A percentile compares a stretch with the other conserved stretches of the same genome.
Conservation (phyloP, 352 stramenopile genomes). For the Phytophthora chlamydospora region DNA sequence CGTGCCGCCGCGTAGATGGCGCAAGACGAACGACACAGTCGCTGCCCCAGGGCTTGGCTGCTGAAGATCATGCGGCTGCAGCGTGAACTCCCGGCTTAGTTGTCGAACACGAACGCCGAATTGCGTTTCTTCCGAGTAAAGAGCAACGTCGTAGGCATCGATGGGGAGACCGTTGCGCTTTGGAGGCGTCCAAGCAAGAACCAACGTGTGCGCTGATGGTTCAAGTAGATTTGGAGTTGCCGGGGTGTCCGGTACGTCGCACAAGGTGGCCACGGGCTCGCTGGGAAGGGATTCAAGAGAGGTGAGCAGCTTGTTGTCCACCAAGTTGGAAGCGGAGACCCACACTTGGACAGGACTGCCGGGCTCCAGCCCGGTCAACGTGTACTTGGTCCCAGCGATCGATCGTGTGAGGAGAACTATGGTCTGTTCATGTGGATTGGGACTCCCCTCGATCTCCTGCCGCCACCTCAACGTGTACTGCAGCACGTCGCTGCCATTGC, state of each 20-base stretch:
- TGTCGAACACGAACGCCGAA: constrained; percentile 59
- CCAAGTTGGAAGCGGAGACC: constrained; percentile 66
- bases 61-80: constrained; percentile 32
- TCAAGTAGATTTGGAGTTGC: constrained; percentile 30
- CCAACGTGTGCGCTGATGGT: constrained; percentile 47
- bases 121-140: constrained; percentile 63
- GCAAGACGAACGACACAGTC: constrained; percentile 23
- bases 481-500: constrained; percentile 73
- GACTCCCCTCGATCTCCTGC: constrained; percentile 29
- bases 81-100: constrained; percentile 44
- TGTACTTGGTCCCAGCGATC: constrained; percentile 58
- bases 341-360: constrained; percentile 48
- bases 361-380: constrained; percentile 41
- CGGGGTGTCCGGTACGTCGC: constrained; percentile 55
- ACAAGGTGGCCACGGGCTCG: constrained; percentile 41
- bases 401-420: constrained; percentile 55
- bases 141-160: constrained; percentile 44
- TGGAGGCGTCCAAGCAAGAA: constrained; percentile 43
- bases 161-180: constrained; percentile 63
- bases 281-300: constrained; percentile 55
- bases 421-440: constrained; percentile 1
- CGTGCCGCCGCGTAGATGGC: constrained; percentile 43
- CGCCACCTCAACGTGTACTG: constrained; percentile 71
- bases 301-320: constrained; percentile 56
- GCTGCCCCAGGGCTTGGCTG: constrained; percentile 2